These are phyloP conservation scores for Fomitopsis schrenkii DNA, from an alignment of 1,284 basidiomycete species.

Conservation along the genomic window DNA sequence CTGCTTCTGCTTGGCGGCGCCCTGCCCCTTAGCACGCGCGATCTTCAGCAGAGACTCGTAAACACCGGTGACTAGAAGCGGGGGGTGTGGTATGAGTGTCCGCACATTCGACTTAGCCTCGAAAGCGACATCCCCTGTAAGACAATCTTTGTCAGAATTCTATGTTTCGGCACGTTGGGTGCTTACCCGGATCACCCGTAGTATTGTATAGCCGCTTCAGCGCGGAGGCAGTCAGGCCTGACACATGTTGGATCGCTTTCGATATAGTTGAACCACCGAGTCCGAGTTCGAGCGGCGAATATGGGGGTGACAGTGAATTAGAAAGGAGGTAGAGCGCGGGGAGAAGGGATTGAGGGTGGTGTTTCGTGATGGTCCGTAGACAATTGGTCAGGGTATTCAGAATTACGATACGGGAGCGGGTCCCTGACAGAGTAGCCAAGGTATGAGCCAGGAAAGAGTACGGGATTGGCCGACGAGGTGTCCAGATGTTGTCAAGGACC, in stretches of 20 bases:
- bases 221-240: slow-evolving; percentile 66
- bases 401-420: slow-evolving; percentile 81
- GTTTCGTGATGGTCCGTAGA: slow-evolving; percentile 64
- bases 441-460: slow-evolving; percentile 82
- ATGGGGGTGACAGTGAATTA: slow-evolving; percentile 81
- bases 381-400: slow-evolving; percentile 79
- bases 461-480: slow-evolving; percentile 46
- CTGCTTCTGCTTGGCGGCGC: slow-evolving; percentile 75
- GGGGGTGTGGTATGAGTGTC: slow-evolving; percentile 71
- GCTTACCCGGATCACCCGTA: slow-evolving; percentile 58
- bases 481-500: slow-evolving; percentile 34
- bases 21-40: slow-evolving; percentile 64
- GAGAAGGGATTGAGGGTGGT: slow-evolving; percentile 70
- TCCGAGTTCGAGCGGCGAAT: slow-evolving; percentile 72
- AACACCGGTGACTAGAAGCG: slow-evolving; percentile 61
- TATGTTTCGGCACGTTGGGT: not conserved
- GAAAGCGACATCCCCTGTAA: slow-evolving; percentile 75
- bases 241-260: slow-evolving; percentile 79
- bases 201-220: slow-evolving; percentile 63
- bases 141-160: slow-evolving; percentile 1
- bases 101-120: slow-evolving; percentile 77
- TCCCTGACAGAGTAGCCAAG: slow-evolving; percentile 69
- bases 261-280: slow-evolving; percentile 76
- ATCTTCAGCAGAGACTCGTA: slow-evolving; percentile 67
- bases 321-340: slow-evolving; percentile 88